Evolutionary conservation across 2,329 filamentous ascomycete genomes (phyloP), one percentile per base, ranked within the genome.

Genomic region (Aquanectria penicillioides): DNA sequence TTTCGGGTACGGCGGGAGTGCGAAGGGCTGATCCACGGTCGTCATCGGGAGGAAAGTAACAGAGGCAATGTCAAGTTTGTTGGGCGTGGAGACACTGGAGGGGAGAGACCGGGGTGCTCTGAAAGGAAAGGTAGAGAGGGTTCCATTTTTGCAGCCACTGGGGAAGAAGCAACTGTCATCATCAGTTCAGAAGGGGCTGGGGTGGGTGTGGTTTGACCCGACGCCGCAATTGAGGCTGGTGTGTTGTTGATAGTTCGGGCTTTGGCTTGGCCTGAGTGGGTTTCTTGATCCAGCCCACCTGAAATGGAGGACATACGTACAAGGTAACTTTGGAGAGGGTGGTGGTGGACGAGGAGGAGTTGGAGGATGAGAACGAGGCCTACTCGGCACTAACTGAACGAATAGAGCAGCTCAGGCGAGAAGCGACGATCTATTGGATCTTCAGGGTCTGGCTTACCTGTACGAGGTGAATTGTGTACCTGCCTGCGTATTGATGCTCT

Each of bases 341-440:
- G n/a, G n/a, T n/a, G n/a, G n/a, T n/a, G n/a, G n/a, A n/a, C n/a
- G 34, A 18, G 12, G 34, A 4, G 34, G 34, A 17, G 10, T 37
- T 18, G 28, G 15, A 18, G 34, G 17, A n/a, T 37, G 10, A 18
- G 34, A 37, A 18, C 28, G 13, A 29, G 28, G n/a, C n/a, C n/a
- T 29, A 29, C 28, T 8, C 15, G 15, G 31, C 11, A 37, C 34
- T 17, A 17, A n/a, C n/a, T n/a, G 34, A 37, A 37, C 5, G 11
- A 5, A 5, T 10, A 37, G 6, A 18, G 11, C 13, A 37, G 20
- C n/a, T n/a, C n/a, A n/a, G n/a, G n/a, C 5, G 20, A 31, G 36
- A 23, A 25, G 43, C 12, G 43, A 31, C 38, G 64, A 63, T 60
- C 55, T 28, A 60, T 68, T 64, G 56, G 65, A 68, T 68, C 65